Evolutionary conservation across 2,329 filamentous ascomycete genomes (phyloP).

Genomic region (Sporothrix inflata): DNA sequence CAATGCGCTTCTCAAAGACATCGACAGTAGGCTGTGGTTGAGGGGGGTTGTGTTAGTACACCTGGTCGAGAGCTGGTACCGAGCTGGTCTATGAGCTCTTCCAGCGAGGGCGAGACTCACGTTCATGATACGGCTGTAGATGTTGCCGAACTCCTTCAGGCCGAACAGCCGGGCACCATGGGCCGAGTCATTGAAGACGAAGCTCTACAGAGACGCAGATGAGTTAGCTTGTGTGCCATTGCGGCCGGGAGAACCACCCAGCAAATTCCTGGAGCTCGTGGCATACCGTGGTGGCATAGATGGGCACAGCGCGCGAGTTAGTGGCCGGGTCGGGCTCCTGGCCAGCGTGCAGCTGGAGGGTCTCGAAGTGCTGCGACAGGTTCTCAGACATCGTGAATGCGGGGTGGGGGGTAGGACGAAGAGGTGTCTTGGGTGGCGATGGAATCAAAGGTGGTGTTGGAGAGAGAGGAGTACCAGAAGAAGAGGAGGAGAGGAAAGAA

Average conservation of each 20-base stretch:
- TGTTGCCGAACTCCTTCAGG: constrained; percentile 96
- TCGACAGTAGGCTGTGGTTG: constrained; percentile 78
- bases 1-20: constrained; percentile 94
- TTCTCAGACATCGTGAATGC: constrained; percentile 47
- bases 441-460: neutral
- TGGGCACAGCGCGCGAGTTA: constrained; percentile 88
- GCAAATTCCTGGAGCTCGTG: neutral
- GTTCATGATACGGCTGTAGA: constrained; percentile 97
- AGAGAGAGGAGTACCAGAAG: neutral
- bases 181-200: constrained; percentile 91
- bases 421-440: constrained; percentile 1
- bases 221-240: constrained; percentile 8
- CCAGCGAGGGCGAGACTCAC: constrained; percentile 15
- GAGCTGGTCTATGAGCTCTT: neutral
- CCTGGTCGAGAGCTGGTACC: neutral
- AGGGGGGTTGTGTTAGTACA: neutral
- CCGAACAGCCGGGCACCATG: constrained; percentile 94
- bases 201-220: constrained; percentile 60
- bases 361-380: constrained; percentile 72
- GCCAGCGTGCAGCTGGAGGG: constrained; percentile 82
- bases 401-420: neutral
- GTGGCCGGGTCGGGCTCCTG: constrained; percentile 80
- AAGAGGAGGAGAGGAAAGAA: neutral
- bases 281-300: constrained; percentile 85
- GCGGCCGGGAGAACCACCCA: constrained; percentile 28